Evolutionary conservation across 768 basidiomycete genomes (phyloP).

Genomic region (Lentinus brumalis): DNA sequence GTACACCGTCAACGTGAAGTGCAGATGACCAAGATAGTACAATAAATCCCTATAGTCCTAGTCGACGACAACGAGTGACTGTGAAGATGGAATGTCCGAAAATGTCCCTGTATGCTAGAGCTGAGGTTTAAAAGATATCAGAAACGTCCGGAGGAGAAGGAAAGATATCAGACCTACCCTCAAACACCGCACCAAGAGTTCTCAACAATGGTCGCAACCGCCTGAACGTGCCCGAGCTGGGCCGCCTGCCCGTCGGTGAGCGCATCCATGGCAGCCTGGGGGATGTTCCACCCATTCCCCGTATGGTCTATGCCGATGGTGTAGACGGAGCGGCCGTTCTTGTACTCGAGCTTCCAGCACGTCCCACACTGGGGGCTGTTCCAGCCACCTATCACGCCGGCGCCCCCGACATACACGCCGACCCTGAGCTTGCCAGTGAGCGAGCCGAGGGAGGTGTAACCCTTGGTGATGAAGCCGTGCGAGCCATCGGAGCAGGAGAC

Average conservation of each 20-base stretch:
- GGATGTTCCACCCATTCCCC: constrained; percentile 40
- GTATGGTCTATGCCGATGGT: constrained; percentile 57
- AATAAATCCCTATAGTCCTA: not conserved
- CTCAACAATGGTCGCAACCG: constrained; percentile 4
- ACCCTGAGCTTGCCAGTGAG: constrained; percentile 51
- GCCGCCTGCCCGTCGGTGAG: constrained; percentile 30
- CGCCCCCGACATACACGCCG: constrained; percentile 54
- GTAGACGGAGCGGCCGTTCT: constrained; percentile 42
- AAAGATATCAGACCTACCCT: not conserved
- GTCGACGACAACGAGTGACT: too few relatives aligned
- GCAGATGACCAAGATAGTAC: not conserved
- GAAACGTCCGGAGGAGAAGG: too few relatives aligned
- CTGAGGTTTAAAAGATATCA: not conserved
- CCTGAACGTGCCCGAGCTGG: constrained; percentile 29
- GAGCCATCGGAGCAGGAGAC: constrained; percentile 56
- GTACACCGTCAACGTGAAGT: not conserved
- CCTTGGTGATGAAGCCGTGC: constrained; percentile 47
- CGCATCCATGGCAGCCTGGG: constrained; percentile 31
- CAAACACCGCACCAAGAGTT: not conserved
- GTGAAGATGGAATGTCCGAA: not conserved
- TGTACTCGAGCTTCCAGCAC: constrained; percentile 58
- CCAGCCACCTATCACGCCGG: constrained; percentile 49
- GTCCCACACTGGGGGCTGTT: constrained; percentile 57
- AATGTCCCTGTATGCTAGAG: not conserved
- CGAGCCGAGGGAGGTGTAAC: constrained; percentile 50